Evolutionary conservation across 495 filamentous ascomycete species (phyloP).

Genomic region (Rhypophila decipiens): DNA sequence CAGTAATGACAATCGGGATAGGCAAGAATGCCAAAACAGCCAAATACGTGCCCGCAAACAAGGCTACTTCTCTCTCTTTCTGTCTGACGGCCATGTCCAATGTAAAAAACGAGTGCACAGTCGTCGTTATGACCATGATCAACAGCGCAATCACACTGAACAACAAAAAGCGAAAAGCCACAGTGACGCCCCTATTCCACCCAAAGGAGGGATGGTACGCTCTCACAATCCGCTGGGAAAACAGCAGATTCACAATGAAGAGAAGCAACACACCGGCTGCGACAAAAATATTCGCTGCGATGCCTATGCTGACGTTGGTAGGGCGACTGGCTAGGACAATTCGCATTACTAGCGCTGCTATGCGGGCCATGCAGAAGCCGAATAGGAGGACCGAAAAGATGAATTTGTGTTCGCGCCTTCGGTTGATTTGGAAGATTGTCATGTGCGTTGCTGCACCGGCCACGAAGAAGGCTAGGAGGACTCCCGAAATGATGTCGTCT

Average conservation of each 20-base stretch:
- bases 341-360: conserved; percentile 58
- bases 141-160: conserved; percentile 52
- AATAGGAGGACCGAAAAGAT: conserved; percentile 59
- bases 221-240: conserved; percentile 67
- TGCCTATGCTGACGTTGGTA: conserved; percentile 47
- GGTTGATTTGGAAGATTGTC: conserved; percentile 54
- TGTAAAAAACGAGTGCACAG: conserved; percentile 61
- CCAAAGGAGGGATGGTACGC: conserved; percentile 62
- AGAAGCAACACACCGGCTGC: conserved; percentile 68
- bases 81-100: conserved; percentile 40
- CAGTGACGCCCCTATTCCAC: conserved; percentile 46
- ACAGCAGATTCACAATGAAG: conserved; percentile 73
- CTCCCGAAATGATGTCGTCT: conserved; percentile 57
- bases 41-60: conserved; percentile 62
- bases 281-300: conserved; percentile 69
- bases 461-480: conserved; percentile 65
- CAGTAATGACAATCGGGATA: conserved; percentile 33
- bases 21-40: conserved; percentile 68
- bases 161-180: conserved; percentile 51
- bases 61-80: conserved; percentile 56
- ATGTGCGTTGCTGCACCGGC: conserved; percentile 51
- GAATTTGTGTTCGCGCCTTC: conserved; percentile 55
- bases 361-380: conserved; percentile 70
- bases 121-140: conserved; percentile 60
- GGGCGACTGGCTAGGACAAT: conserved; percentile 48